Conservation (phyloP, 75 land plant genomes). For the Sequoia sempervirens region DNA sequence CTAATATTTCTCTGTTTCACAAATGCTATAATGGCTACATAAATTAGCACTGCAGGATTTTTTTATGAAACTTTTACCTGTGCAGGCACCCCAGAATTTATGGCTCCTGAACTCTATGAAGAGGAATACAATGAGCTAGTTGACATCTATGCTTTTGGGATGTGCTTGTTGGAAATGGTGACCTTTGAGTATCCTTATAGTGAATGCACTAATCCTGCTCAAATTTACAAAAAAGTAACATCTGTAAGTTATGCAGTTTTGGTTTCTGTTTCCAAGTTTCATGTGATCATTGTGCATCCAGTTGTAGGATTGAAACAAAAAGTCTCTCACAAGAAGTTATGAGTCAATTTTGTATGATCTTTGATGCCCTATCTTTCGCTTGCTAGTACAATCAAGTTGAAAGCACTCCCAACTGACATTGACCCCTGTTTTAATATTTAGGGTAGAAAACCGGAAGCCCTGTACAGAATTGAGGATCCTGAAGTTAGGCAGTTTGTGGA, state of each 20-base stretch:
- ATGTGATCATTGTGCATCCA: not conserved
- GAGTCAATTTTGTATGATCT: not conserved
- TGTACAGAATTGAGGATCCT: slow-evolving; percentile 48
- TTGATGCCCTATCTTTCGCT: not conserved
- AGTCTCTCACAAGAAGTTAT: not conserved
- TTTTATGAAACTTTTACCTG: not conserved
- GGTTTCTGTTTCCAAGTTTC: not conserved
- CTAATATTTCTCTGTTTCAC: not conserved
- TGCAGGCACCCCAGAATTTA: slow-evolving; percentile 64
- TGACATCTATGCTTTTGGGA: slow-evolving; percentile 70
- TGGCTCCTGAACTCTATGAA: slow-evolving; percentile 66
- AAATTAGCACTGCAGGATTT: not conserved
- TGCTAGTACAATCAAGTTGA: not conserved
- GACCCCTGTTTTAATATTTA: slow-evolving; percentile 7
- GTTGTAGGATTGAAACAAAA: not conserved
- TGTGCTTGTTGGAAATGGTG: slow-evolving; percentile 67
- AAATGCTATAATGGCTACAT: not conserved
- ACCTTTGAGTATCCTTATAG: slow-evolving; percentile 66
- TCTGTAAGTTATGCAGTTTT: slow-evolving; percentile 29
- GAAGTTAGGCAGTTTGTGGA: slow-evolving; percentile 57
- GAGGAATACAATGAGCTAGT: slow-evolving; percentile 62
- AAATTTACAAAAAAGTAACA: slow-evolving; percentile 51
- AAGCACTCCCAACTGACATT: not conserved
- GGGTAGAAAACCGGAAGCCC: slow-evolving; percentile 69
- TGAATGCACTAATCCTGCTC: slow-evolving; percentile 59